These are phyloP conservation scores for Haplosporangium gracile DNA, from an alignment of 192 early-diverging fungal species.

Conservation along the genomic window DNA sequence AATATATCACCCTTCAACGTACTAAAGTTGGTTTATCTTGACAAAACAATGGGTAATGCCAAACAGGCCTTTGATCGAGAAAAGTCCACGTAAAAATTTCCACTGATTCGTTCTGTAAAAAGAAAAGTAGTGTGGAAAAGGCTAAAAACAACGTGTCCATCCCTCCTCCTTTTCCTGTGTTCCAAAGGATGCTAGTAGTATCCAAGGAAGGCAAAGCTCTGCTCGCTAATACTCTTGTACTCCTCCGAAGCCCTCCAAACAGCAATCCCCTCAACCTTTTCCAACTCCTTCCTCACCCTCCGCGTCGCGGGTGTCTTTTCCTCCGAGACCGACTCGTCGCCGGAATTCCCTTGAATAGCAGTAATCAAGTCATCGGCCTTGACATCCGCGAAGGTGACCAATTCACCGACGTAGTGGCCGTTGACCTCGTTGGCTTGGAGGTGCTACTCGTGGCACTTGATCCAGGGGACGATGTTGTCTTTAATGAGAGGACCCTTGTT, in stretches of 20 bases:
- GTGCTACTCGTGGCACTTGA: conserved; percentile 38
- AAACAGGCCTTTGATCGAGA: no score
- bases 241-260: conserved; percentile 25
- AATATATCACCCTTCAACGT: background rate
- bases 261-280: background rate
- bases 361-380: background rate
- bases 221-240: conserved; percentile 16
- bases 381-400: conserved; percentile 58
- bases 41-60: no score
- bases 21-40: no score
- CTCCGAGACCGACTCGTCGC: conserved; percentile 16
- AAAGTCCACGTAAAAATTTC: no score
- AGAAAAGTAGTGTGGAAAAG: no score
- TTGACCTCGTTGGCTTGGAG: conserved; percentile 40
- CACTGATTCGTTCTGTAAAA: no score
- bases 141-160: no score
- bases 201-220: background rate
- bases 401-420: conserved; percentile 63
- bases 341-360: background rate
- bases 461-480: background rate
- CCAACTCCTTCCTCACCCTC: conserved; percentile 20
- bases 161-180: no score
- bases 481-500: conserved; percentile 6
- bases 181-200: no score
- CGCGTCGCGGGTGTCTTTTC: conserved; percentile 19